Conservation (phyloP, 2,329 filamentous ascomycete species). For the Nemania sp. region DNA sequence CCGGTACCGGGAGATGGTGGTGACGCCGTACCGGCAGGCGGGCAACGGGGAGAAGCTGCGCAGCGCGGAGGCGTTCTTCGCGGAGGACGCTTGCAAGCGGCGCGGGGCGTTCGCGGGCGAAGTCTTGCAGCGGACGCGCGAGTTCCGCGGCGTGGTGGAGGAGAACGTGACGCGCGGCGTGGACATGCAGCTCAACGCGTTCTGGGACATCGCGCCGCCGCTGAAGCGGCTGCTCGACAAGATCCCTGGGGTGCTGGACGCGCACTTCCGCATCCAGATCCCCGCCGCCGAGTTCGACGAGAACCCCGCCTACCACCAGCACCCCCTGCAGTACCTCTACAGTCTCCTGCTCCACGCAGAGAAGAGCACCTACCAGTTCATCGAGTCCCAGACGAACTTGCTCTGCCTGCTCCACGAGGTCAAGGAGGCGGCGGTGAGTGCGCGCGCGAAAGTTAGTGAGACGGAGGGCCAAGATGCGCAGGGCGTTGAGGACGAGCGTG, state of each 20-base stretch:
- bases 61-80: constrained; percentile 81
- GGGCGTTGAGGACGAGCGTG: constrained; percentile 59
- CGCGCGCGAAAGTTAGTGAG: constrained; percentile 65
- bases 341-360: constrained; percentile 83
- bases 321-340: constrained; percentile 90
- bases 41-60: constrained; percentile 78
- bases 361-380: constrained; percentile 94
- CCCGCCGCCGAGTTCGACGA: constrained; percentile 79
- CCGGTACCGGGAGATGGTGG: constrained; percentile 81
- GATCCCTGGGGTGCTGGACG: constrained; percentile 57
- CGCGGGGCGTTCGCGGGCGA: constrained; percentile 72
- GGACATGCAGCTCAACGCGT: constrained; percentile 87
- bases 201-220: constrained; percentile 95
- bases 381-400: constrained; percentile 90
- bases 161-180: constrained; percentile 85
- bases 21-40: constrained; percentile 76
- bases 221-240: constrained; percentile 78
- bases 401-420: constrained; percentile 90
- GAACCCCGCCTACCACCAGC: constrained; percentile 77
- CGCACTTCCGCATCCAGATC: constrained; percentile 72
- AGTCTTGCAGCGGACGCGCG: constrained; percentile 71
- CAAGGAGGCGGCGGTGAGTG: constrained; percentile 72
- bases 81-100: constrained; percentile 73
- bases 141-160: constrained; percentile 79
- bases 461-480: constrained; percentile 57